Conservation (phyloP, 768 basidiomycete species). For the Psilocybe subaeruginosa region DNA sequence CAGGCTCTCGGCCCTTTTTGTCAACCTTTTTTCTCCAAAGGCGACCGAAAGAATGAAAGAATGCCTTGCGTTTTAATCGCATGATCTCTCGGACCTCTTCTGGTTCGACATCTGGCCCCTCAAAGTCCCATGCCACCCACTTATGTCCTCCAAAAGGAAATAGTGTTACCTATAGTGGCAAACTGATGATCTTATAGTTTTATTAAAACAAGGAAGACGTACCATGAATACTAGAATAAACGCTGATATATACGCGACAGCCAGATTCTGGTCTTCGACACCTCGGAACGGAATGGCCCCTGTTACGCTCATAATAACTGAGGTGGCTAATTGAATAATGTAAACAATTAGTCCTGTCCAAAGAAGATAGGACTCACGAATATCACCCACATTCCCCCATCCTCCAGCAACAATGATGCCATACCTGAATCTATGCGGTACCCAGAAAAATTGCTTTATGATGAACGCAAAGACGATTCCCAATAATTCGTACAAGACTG, state of each 20-base stretch:
- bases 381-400: conserved; percentile 72
- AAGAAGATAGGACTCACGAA: conserved; percentile 49
- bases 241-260: conserved; percentile 67
- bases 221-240: conserved; percentile 66
- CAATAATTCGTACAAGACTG: conserved; percentile 57
- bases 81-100: conserved; percentile 55
- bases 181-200: not conserved
- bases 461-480: conserved; percentile 58
- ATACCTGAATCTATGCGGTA: conserved; percentile 75
- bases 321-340: conserved; percentile 49
- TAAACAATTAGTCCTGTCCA: not conserved
- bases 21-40: not conserved
- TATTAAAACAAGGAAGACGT: conserved; percentile 17
- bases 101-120: conserved; percentile 62
- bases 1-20: not conserved
- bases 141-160: conserved; percentile 65
- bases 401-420: conserved; percentile 72
- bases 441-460: conserved; percentile 70
- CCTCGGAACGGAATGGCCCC: conserved; percentile 65
- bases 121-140: conserved; percentile 63
- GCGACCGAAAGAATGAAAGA: conserved; percentile 5
- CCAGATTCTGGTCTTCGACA: conserved; percentile 55
- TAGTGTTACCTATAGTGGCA: conserved; percentile 52
- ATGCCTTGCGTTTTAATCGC: conserved; percentile 34
- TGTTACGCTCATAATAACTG: conserved; percentile 67